Percentiles rank a stretch among this genome's conserved stretches.
Conservation (phyloP, 306 rosid species). For the Trifolium dubium region DNA sequence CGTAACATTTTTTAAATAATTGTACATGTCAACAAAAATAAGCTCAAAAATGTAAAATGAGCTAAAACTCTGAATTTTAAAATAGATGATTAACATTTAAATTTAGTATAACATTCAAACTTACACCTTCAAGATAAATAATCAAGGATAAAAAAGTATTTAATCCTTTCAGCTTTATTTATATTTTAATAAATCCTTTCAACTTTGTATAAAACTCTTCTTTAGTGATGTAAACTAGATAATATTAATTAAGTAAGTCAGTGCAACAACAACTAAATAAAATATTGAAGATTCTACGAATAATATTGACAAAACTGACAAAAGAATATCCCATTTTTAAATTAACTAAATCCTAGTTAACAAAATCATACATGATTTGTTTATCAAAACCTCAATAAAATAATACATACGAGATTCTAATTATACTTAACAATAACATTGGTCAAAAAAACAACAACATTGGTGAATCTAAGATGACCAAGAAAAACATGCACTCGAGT, state of each 20-base stretch:
- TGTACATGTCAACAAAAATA: no score
- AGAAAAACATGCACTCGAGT: constrained; percentile 9
- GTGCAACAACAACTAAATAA: background rate
- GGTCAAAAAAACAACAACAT: background rate
- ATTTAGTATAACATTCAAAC: no score
- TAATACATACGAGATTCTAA: constrained; percentile 18
- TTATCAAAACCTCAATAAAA: constrained; percentile 22
- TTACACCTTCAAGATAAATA: no score
- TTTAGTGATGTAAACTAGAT: background rate
- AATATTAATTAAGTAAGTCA: constrained; percentile 11
- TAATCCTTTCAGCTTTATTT: no score
- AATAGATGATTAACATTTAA: no score
- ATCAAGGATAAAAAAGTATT: no score
- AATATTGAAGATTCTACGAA: constrained; percentile 31
- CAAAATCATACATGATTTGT: background rate
- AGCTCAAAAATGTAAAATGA: no score
- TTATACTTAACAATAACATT: background rate
- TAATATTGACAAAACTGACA: constrained; percentile 9
- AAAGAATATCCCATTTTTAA: background rate
- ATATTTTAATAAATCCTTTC: background rate
- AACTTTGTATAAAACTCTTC: background rate
- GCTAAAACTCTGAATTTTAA: no score
- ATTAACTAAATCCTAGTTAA: background rate
- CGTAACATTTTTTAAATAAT: no score
- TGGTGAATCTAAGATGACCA: constrained; percentile 15